Evolutionary conservation across 495 filamentous ascomycete species (phyloP), one percentile per base, ranked within the genome.

Genomic region (Corynascus novoguineensis): DNA sequence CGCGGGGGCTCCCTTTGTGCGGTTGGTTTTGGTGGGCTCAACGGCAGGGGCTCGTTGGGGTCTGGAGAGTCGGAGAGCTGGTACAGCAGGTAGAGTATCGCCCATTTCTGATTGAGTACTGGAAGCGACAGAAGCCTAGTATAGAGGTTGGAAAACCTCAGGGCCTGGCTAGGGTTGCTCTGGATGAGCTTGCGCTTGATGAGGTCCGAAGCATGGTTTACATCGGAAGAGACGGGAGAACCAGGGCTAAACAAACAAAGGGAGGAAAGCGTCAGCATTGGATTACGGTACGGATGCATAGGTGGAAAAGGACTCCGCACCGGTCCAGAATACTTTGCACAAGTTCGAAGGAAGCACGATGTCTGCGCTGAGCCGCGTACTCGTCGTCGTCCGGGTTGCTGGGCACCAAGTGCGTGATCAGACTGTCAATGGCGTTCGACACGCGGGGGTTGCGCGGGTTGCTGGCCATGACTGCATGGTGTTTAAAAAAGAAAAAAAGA

Each of bases 31-130:
- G 60, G 54, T 8, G 68, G 68, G n/a, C 64, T 68, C 3, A 65
- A 53, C 5, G 70, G 71, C 0, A 63, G 64, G 21, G 77, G 72
- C 54, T 72, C 68, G 45, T 61, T 71, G 8, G 76, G 75, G 46
- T 78, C 70, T 40, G 81, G 78, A 0, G 85, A 83, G 58, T 83
- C 82, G 46, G 87, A 83, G 40, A 98, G 78, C 61, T 87, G 86
- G 64, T 90, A 86, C 21, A 99, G 83, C 41, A 99, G 80, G 66
- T 92, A 90, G 6, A 99, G 77, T 60, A 97, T 95, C 3, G 87
- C 90, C 90, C 92, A 97, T 81, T 97, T 99, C 69, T 96, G 87
- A 62, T 85, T 86, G 29, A 99, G 77, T 2, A 97, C 92, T 4
- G 92, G 92, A 61, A 95, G 86, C 25, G 90, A 87, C 19, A 96